Evolutionary conservation across 345 rosid genomes (phyloP).

Genomic region (Kandelia obovata): DNA sequence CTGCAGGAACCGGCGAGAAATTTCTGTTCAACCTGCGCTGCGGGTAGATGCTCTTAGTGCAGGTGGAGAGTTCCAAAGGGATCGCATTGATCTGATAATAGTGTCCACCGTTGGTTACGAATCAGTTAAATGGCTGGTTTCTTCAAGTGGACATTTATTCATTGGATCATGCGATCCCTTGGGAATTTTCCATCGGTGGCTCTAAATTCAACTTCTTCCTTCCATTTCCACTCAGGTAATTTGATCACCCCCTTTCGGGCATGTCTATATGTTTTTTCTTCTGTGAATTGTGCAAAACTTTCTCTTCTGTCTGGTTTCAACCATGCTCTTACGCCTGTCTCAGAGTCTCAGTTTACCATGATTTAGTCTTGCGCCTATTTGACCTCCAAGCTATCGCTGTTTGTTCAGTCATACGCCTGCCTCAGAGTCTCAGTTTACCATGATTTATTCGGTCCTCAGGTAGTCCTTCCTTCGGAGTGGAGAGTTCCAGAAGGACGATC

Average conservation of each 20-base stretch:
- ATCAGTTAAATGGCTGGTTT: neutral
- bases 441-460: too few species aligned
- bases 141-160: conserved; percentile 1
- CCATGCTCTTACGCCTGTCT: too few species aligned
- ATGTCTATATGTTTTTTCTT: neutral
- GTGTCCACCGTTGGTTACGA: too few species aligned
- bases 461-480: too few species aligned
- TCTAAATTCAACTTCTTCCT: conserved; percentile 14
- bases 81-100: conserved; percentile 60
- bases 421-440: too few species aligned
- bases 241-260: neutral
- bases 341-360: too few species aligned
- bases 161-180: conserved; percentile 67
- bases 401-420: too few species aligned
- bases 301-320: too few species aligned
- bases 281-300: too few species aligned
- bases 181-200: conserved; percentile 48
- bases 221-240: conserved; percentile 12
- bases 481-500: too few species aligned
- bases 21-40: neutral
- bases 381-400: too few species aligned
- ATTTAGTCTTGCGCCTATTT: too few species aligned
- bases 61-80: conserved; percentile 66
- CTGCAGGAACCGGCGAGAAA: neutral
- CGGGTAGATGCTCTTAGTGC: conserved; percentile 27